Conservation (phyloP, 768 basidiomycete species). For the Calocybe cyanea region DNA sequence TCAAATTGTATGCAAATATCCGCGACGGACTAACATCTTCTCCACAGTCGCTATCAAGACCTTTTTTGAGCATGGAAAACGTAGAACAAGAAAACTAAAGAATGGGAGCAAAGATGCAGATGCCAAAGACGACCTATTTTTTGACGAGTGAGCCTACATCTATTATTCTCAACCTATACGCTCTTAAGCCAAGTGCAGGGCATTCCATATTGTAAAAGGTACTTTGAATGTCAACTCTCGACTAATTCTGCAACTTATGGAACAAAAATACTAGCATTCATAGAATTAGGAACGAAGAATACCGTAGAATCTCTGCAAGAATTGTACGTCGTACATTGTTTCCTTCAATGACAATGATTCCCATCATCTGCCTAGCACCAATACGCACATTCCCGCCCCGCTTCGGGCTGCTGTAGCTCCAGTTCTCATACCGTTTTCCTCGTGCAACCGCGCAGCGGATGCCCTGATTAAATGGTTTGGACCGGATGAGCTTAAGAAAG, state of each 20-base stretch:
- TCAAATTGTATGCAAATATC: background rate
- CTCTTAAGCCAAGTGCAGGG: conserved; percentile 29
- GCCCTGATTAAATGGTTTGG: conserved; percentile 69
- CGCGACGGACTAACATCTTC: background rate
- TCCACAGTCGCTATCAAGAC: conserved; percentile 50
- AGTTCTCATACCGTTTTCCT: conserved; percentile 50
- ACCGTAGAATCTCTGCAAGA: conserved; percentile 70
- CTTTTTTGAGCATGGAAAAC: conserved; percentile 43
- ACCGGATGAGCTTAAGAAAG: conserved; percentile 59
- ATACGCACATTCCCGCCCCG: conserved; percentile 67
- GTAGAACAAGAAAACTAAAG: conserved; percentile 36
- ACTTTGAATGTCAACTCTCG: background rate
- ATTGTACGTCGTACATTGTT: conserved; percentile 44
- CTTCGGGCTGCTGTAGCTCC: conserved; percentile 61
- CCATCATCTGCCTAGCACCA: conserved; percentile 38
- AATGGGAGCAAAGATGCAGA: conserved; percentile 36
- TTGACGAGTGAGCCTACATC: conserved; percentile 51
- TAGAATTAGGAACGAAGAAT: conserved; percentile 59
- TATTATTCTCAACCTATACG: background rate
- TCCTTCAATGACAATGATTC: background rate
- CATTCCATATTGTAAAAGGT: conserved; percentile 67
- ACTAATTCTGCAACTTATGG: background rate
- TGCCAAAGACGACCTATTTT: conserved; percentile 59
- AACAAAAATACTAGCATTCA: conserved; percentile 44
- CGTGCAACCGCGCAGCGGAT: conserved; percentile 63